These are phyloP conservation scores for Colletotrichum lupini DNA, from an alignment of 2,329 filamentous ascomycete species.

Conservation along the genomic window DNA sequence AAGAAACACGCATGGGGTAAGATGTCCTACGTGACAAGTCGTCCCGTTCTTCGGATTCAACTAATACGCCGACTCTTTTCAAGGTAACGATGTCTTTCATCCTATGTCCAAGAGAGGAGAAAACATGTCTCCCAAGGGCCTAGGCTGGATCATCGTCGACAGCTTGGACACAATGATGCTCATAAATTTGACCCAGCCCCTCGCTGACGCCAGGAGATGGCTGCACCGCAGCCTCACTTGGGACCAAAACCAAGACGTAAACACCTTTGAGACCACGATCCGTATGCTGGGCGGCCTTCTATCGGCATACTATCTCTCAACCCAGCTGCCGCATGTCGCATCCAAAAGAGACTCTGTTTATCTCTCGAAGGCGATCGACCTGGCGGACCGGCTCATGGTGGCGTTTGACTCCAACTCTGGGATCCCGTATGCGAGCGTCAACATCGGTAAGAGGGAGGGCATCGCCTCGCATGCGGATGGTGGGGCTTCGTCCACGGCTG, in stretches of 20 bases:
- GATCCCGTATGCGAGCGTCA: constrained; percentile 89
- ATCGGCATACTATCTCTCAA: constrained; percentile 80
- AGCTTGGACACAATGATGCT: constrained; percentile 81
- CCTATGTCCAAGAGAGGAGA: constrained; percentile 71
- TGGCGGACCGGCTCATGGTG: constrained; percentile 85
- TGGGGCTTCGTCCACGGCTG: constrained; percentile 92
- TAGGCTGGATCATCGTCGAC: constrained; percentile 85
- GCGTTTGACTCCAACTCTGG: constrained; percentile 90
- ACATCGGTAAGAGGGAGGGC: constrained; percentile 80
- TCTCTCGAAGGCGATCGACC: constrained; percentile 91
- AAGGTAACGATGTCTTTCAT: constrained; percentile 73
- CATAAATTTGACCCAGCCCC: constrained; percentile 79
- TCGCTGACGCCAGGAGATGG: constrained; percentile 77
- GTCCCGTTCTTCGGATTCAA: not conserved
- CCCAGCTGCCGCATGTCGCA: constrained; percentile 67
- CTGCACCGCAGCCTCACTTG: constrained; percentile 74
- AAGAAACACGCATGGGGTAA: constrained; percentile 92
- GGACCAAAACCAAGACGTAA: constrained; percentile 78
- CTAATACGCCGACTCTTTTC: not conserved
- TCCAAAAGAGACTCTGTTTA: constrained; percentile 80
- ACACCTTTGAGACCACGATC: constrained; percentile 82
- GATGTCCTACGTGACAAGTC: constrained; percentile 44
- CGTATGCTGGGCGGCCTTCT: constrained; percentile 81
- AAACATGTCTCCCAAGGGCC: constrained; percentile 76
- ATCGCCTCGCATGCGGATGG: constrained; percentile 84